Evolutionary conservation across 345 rosid species (phyloP), one percentile per base, ranked within the genome.

Genomic region (Citrus maxima): DNA sequence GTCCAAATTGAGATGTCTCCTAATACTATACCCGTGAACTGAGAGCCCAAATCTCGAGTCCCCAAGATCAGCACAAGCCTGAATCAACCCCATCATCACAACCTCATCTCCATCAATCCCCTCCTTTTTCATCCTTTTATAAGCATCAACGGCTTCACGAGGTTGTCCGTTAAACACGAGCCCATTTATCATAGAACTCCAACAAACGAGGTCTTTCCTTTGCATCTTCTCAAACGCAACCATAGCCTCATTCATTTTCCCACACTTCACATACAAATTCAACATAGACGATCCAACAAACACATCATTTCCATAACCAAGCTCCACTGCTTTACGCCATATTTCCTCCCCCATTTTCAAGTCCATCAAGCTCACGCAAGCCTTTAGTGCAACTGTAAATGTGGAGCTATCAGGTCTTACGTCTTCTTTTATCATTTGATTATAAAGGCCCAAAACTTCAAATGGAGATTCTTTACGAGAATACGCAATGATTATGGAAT

Each of bases 101-200:
- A 90, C 82, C 58, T 72, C 78, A 77, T 92, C 97, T 51, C 84
- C 94, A 80, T 84, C 88, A 78, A 87, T 79, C 24, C 97, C 90
- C 40, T 89, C 93, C 74, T 34, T 81, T 30, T 79, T 94, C 98
- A 94, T 92, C 32, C 68, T 83, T 83, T 85, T 81, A 76, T 85
- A 92, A 3, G 80, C 65, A 19, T 87, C 86, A 79, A 90, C 64
- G 0, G 95, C 94, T 21, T 94, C 90, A 58, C 65, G 10, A 1
- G 91, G 72, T 76, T 78, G 78, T 14, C 89, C 88, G 74, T 78
- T 84, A 7, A 81, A 80, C 30, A 86, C 89, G 69, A 88, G 84
- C 54, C 98, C 97, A 37, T 85, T 89, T 62, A 92, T 84, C 89
- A 92, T 88, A n/a, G 91, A 88, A 65, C 92, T 88, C 94, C 97